Conservation (phyloP, 1,139 yeast genomes). For the Taphrina sp. region DNA sequence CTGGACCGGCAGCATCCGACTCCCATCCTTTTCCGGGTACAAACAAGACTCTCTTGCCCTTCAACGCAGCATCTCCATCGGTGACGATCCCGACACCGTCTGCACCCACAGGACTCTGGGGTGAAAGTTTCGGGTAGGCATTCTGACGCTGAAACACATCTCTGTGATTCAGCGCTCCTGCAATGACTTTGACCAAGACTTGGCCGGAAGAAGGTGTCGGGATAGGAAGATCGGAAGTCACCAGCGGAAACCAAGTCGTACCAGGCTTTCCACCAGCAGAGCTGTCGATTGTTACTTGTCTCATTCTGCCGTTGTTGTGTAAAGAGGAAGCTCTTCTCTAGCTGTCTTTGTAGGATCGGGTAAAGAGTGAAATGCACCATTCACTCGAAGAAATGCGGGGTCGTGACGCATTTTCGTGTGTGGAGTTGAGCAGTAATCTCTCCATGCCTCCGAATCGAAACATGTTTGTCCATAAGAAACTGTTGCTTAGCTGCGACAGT, state of each 20-base stretch:
- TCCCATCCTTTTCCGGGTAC: conserved; percentile 37
- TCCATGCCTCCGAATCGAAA: too few relatives aligned
- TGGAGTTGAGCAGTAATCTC: too few relatives aligned
- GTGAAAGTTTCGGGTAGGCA: conserved; percentile 37
- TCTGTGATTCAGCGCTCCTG: conserved; percentile 38
- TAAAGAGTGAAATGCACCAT: too few relatives aligned
- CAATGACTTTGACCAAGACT: conserved; percentile 35
- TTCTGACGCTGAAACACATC: conserved; percentile 38
- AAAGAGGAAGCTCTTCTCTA: background rate
- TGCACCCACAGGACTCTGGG: conserved; percentile 36
- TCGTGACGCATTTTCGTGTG: too few relatives aligned
- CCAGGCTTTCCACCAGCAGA: conserved; percentile 34
- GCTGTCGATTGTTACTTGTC: conserved; percentile 25
- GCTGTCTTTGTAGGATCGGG: too few relatives aligned
- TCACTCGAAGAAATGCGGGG: too few relatives aligned
- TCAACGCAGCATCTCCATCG: conserved; percentile 6
- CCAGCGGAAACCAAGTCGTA: conserved; percentile 34
- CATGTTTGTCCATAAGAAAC: too few relatives aligned
- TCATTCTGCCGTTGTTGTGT: conserved; percentile 1
- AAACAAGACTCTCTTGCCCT: conserved; percentile 35
- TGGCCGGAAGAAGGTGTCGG: conserved; percentile 28
- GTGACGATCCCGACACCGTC: conserved; percentile 38
- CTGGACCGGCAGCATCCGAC: conserved; percentile 33
- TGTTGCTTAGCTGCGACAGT: too few relatives aligned
- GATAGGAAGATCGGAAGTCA: conserved; percentile 1